Evolutionary conservation across 192 early-diverging fungal genomes (phyloP).

Genomic region (Lunasporangiospora selenospora): DNA sequence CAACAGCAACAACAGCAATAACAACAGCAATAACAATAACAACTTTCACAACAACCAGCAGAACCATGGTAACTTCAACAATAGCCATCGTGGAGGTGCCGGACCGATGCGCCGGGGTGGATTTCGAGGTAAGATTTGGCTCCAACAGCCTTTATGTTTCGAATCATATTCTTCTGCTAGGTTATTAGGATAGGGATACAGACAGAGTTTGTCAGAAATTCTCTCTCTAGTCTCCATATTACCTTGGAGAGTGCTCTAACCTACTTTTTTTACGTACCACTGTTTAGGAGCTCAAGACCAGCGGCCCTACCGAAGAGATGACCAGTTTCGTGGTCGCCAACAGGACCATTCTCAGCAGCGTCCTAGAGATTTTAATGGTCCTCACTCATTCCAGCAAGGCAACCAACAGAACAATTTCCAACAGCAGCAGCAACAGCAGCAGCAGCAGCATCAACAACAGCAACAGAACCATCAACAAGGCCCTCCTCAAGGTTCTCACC

Average conservation of each 20-base stretch:
- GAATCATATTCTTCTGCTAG: no score
- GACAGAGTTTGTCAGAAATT: no score
- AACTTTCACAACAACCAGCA: constrained; percentile 1
- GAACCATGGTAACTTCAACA: not conserved
- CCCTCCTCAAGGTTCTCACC: no score
- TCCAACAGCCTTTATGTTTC: no score
- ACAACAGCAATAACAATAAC: not conserved
- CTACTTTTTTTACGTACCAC: no score
- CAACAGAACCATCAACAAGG: constrained; percentile 6
- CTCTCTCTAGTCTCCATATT: no score
- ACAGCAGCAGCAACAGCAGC: constrained; percentile 12
- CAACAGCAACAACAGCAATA: no score
- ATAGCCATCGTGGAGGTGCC: constrained; percentile 16
- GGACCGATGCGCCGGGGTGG: constrained; percentile 37
- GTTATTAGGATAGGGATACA: no score
- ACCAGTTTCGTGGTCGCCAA: constrained; percentile 22
- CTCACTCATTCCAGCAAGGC: constrained; percentile 15
- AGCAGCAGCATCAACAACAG: constrained; percentile 11
- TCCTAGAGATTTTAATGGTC: constrained; percentile 18
- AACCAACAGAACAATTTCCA: constrained; percentile 4
- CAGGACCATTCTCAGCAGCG: constrained; percentile 27
- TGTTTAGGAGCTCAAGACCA: constrained; percentile 36
- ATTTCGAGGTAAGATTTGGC: constrained; percentile 36
- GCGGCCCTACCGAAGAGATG: constrained; percentile 43
- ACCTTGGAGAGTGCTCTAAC: no score